phyloP scores from a whole-genome alignment of 257 asterid genomes.

The Solanum verrucosum region DNA sequence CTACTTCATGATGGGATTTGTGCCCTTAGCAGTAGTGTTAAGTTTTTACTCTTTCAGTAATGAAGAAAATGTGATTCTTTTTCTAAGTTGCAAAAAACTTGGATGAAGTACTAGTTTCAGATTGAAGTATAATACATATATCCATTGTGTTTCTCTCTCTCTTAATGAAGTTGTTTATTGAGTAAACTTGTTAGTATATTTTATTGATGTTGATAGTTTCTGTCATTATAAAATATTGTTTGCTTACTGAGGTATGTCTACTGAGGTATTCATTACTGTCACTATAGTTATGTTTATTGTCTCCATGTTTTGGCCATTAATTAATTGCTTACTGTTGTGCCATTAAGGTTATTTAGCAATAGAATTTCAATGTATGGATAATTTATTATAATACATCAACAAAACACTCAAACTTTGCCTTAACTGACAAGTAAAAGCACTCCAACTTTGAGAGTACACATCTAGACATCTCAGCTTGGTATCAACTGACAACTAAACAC shows the following conservation, averaged over 20 bases:
- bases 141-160: conserved; percentile 3
- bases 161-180: conserved; percentile 6
- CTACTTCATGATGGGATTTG: conserved; percentile 8
- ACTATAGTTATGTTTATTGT: conserved; percentile 4
- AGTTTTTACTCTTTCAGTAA: conserved; percentile 4
- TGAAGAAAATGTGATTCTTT: conserved; percentile 6
- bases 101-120: neutral
- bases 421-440: neutral
- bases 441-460: neutral
- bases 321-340: neutral
- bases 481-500: neutral
- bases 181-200: neutral
- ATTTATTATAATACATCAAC: neutral
- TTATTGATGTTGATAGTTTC: conserved; percentile 8
- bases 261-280: neutral
- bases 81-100: neutral
- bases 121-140: conserved; percentile 1
- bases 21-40: conserved; percentile 6
- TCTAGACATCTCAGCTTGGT: neutral
- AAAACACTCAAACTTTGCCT: neutral
- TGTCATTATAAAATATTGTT: neutral
- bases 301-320: conserved; percentile 5
- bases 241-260: neutral
- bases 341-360: neutral
- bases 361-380: neutral